Conservation (phyloP, 2,329 filamentous ascomycete species). For the Fusarium tupiense region DNA sequence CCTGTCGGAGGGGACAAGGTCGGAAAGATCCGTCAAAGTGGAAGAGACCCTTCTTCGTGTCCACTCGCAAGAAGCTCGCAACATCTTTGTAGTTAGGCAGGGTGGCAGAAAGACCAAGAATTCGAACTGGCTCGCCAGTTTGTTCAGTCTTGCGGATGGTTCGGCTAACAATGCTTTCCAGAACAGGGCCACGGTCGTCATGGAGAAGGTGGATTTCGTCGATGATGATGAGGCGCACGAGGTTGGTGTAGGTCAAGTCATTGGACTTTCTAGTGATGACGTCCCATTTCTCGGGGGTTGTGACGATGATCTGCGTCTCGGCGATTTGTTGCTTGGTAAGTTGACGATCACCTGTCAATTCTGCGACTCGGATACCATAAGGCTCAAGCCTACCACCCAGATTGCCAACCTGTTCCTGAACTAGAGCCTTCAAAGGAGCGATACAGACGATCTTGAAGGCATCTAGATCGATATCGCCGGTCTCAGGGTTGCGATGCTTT, state of each 20-base stretch:
- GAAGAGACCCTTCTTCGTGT: conserved; percentile 86
- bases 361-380: conserved; percentile 92
- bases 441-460: conserved; percentile 99
- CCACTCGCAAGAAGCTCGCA: conserved; percentile 91
- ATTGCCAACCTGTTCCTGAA: conserved; percentile 98
- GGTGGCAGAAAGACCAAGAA: conserved; percentile 93
- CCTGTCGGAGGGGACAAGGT: conserved; percentile 93
- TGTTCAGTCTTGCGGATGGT: conserved; percentile 94
- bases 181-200: conserved; percentile 94
- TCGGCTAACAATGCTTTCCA: conserved; percentile 95
- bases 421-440: conserved; percentile 91
- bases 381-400: conserved; percentile 91
- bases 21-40: conserved; percentile 96
- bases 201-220: conserved; percentile 98
- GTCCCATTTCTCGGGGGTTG: conserved; percentile 98
- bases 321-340: conserved; percentile 98
- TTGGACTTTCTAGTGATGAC: conserved; percentile 98
- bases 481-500: conserved; percentile 88
- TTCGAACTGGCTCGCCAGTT: conserved; percentile 89
- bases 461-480: conserved; percentile 94
- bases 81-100: conserved; percentile 97
- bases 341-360: conserved; percentile 96
- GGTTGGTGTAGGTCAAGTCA: conserved; percentile 94
- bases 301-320: conserved; percentile 97
- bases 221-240: conserved; percentile 96